These are phyloP conservation scores for Plasmodium reichenowi DNA, from an alignment of 169 alveolate genomes.

Conservation along the genomic window DNA sequence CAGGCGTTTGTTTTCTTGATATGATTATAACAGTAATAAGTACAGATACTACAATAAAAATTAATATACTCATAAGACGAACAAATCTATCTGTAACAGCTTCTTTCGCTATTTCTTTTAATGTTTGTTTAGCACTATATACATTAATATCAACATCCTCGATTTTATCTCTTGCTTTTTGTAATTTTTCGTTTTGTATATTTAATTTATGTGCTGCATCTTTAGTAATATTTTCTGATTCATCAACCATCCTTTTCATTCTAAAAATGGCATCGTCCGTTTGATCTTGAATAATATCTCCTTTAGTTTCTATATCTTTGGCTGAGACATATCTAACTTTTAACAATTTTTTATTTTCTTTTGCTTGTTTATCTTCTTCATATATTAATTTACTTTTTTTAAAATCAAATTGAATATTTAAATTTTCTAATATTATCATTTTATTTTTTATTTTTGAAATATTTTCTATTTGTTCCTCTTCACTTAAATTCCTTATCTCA, in stretches of 20 bases:
- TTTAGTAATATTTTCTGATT: constrained; percentile 70
- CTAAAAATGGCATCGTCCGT: constrained; percentile 53
- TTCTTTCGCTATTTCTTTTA: constrained; percentile 65
- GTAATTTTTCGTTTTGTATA: constrained; percentile 51
- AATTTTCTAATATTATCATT: constrained; percentile 44
- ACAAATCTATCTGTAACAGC: constrained; percentile 64
- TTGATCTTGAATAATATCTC: constrained; percentile 64
- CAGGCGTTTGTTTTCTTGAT: constrained; percentile 13
- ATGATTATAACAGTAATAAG: constrained; percentile 40
- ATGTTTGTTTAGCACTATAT: constrained; percentile 54
- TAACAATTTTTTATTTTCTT: constrained; percentile 8
- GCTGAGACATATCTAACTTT: constrained; percentile 30
- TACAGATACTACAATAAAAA: constrained; percentile 39
- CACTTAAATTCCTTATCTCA: constrained; percentile 56
- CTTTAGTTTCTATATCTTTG: constrained; percentile 45
- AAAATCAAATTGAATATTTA: constrained; percentile 53
- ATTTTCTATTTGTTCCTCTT: constrained; percentile 35
- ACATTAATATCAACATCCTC: constrained; percentile 73
- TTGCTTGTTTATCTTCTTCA: constrained; percentile 32
- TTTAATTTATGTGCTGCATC: constrained; percentile 46
- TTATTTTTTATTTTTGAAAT: constrained; percentile 49
- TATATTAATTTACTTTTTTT: constrained; percentile 43
- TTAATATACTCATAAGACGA: constrained; percentile 36
- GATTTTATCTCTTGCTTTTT: constrained; percentile 49
- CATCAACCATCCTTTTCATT: constrained; percentile 69